phyloP scores from a whole-genome alignment of 441 rosid species.

The Jatropha podagrica region DNA sequence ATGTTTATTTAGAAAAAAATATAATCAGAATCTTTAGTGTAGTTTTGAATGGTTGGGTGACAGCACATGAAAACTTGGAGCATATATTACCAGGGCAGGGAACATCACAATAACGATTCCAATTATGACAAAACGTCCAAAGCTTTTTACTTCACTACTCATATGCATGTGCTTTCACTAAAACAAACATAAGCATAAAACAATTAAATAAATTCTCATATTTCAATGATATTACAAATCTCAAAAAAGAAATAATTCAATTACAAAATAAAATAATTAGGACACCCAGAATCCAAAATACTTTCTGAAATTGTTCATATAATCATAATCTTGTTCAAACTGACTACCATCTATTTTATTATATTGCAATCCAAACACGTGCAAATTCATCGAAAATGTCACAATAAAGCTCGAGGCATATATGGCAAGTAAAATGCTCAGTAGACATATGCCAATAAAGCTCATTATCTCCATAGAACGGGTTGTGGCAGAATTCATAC shows the following conservation, averaged over 20 bases:
- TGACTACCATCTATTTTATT: neutral
- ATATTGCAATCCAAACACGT: neutral
- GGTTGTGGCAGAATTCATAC: slow-evolving; percentile 27
- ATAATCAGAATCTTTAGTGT: no score
- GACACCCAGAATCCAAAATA: slow-evolving; percentile 7
- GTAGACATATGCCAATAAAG: no score
- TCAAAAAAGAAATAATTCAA: neutral
- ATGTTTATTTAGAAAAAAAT: no score
- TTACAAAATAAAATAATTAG: neutral
- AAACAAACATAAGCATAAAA: neutral
- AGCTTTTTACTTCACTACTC: neutral
- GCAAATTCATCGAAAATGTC: no score
- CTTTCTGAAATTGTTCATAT: neutral
- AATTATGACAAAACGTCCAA: slow-evolving; percentile 9
- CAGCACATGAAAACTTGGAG: neutral
- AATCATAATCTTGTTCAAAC: neutral
- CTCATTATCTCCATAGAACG: no score
- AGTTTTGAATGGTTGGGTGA: neutral
- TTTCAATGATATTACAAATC: neutral
- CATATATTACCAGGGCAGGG: neutral
- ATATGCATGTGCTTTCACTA: slow-evolving; percentile 2
- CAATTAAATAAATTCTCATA: neutral
- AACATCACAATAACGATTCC: slow-evolving; percentile 5
- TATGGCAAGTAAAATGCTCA: no score
- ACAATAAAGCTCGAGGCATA: no score